Conservation (phyloP, 1,139 yeast genomes). For the Lodderomyces margitis region DNA sequence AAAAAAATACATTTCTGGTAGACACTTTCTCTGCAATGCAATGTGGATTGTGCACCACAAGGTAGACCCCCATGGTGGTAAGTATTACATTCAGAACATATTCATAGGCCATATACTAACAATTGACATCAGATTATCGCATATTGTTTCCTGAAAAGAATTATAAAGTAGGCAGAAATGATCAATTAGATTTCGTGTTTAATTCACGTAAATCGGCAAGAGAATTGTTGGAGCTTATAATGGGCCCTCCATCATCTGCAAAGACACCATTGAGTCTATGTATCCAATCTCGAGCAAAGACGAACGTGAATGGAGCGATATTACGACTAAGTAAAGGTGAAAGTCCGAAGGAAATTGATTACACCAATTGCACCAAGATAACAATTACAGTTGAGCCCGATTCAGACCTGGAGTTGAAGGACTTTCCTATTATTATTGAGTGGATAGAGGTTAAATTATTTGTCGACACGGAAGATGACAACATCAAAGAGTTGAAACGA, state of each 20-base stretch:
- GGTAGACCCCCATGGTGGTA: slow-evolving; percentile 16
- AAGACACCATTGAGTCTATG: slow-evolving; percentile 23
- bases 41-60: slow-evolving; percentile 17
- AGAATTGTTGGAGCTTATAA: slow-evolving; percentile 23
- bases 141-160: slow-evolving; percentile 18
- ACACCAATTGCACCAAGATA: slow-evolving; percentile 16
- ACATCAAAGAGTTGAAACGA: neutral
- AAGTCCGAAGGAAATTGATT: slow-evolving; percentile 17
- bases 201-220: slow-evolving; percentile 27
- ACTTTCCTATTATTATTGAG: slow-evolving; percentile 17
- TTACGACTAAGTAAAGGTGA: slow-evolving; percentile 23
- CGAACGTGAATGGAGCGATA: slow-evolving; percentile 28
- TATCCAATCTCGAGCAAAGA: slow-evolving; percentile 31
- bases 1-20: neutral
- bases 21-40: neutral
- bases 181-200: slow-evolving; percentile 18
- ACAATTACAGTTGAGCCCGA: slow-evolving; percentile 14
- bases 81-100: slow-evolving; percentile 6
- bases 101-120: slow-evolving; percentile 6
- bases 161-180: slow-evolving; percentile 33
- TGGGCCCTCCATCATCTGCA: slow-evolving; percentile 14
- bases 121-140: neutral
- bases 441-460: slow-evolving; percentile 27
- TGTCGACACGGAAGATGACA: slow-evolving; percentile 4
- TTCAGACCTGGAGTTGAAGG: slow-evolving; percentile 10